phyloP scores from a whole-genome alignment of 2,329 filamentous ascomycete species.

The Rutstroemia sp. region DNA sequence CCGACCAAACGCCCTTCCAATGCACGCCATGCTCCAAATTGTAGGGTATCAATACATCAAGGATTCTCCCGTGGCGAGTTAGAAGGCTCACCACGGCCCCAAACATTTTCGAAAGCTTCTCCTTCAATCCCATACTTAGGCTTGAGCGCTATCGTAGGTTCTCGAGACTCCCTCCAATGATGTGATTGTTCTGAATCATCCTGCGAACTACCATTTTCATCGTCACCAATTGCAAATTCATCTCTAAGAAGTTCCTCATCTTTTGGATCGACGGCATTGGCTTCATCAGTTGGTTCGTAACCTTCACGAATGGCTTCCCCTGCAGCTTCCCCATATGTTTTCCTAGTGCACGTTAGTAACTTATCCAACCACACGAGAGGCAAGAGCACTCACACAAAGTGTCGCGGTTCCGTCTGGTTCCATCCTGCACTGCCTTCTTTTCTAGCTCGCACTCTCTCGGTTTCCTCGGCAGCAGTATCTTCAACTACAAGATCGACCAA shows the following conservation, averaged over 20 bases:
- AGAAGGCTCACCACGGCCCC: slow-evolving; percentile 24
- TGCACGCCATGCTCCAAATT: neutral
- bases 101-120: slow-evolving; percentile 31
- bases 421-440: slow-evolving; percentile 55
- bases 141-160: slow-evolving; percentile 21
- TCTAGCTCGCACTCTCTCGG: slow-evolving; percentile 52
- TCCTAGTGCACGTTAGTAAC: slow-evolving; percentile 28
- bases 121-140: slow-evolving; percentile 30
- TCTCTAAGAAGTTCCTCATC: slow-evolving; percentile 29
- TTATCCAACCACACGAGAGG: neutral
- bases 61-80: slow-evolving; percentile 26
- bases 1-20: neutral
- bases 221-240: slow-evolving; percentile 22
- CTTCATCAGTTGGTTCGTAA: slow-evolving; percentile 41
- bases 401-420: slow-evolving; percentile 48
- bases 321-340: slow-evolving; percentile 38
- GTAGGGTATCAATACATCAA: slow-evolving; percentile 18
- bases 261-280: slow-evolving; percentile 36
- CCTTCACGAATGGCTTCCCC: slow-evolving; percentile 46
- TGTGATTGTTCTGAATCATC: slow-evolving; percentile 35
- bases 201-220: slow-evolving; percentile 23
- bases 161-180: slow-evolving; percentile 34
- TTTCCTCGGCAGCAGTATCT: slow-evolving; percentile 52
- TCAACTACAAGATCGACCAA: slow-evolving; percentile 62
- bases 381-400: slow-evolving; percentile 41